Conservation (phyloP, 2,329 filamentous ascomycete genomes). For the Exophiala mesophila region DNA sequence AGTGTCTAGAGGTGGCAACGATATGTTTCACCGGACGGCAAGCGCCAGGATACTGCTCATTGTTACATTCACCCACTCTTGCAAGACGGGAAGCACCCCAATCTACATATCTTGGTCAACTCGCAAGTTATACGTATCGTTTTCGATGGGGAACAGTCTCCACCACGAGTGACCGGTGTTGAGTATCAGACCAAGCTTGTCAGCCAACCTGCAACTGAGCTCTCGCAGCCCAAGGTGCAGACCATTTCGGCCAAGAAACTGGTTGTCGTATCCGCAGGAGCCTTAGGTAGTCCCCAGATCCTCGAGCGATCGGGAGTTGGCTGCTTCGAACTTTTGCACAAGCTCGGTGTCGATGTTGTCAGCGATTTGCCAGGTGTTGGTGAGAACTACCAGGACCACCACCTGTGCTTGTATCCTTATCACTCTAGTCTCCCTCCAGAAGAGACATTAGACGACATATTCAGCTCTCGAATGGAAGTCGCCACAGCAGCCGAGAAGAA, state of each 20-base stretch:
- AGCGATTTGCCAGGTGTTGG: conserved; percentile 45
- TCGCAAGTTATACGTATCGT: conserved; percentile 53
- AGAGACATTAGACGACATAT: conserved; percentile 53
- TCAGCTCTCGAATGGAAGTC: conserved; percentile 47
- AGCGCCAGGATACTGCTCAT: conserved; percentile 55
- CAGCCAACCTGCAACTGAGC: too few species aligned
- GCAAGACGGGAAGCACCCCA: conserved; percentile 47
- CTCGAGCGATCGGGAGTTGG: conserved; percentile 60
- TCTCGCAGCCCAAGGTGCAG: too few species aligned
- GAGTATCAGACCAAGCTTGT: too few species aligned
- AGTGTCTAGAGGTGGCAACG: conserved; percentile 44
- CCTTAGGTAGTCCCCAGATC: conserved; percentile 52
- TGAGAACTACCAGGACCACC: conserved; percentile 50
- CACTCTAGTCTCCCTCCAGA: conserved; percentile 40
- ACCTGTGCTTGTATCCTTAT: conserved; percentile 52
- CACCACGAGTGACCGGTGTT: conserved; percentile 52
- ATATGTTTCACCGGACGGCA: conserved; percentile 48
- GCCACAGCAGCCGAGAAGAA: conserved; percentile 9
- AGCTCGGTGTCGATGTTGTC: conserved; percentile 39
- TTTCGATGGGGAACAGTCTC: conserved; percentile 47
- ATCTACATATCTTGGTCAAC: conserved; percentile 55
- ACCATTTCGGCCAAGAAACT: conserved; percentile 39
- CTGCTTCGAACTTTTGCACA: conserved; percentile 36
- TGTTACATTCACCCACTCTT: conserved; percentile 51
- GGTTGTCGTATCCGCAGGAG: conserved; percentile 56